Base-by-base conservation (phyloP, 2,329 filamentous ascomycete species). In the Aureobasidium sp. region DNA sequence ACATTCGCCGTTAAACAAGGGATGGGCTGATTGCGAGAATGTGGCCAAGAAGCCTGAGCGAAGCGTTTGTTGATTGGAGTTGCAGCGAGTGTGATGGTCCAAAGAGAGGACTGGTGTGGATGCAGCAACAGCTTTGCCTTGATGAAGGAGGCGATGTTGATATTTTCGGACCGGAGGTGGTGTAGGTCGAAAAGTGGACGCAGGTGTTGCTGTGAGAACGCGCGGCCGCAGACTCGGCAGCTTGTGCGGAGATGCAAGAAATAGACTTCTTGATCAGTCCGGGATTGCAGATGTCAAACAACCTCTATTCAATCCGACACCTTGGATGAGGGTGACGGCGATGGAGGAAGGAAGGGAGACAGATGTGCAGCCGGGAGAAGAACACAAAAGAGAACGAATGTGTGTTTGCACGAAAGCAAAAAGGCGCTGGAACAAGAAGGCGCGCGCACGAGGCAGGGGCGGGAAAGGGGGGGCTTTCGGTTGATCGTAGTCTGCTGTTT, bases 141-240 rank as follows among this genome's bases (percentile, higher is more conserved):
- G 32, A 26, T 29, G 55, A 15, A n/a, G 20, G 48, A 59, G 55
- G 41, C 55, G 36, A 15, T 60, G 57, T 50, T 60, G 56, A 48
- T 47, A 47, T 60, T 60, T 51, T 50, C 46, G 46, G 57, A 46
- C 29, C 41, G 41, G 55, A 47, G 34, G 55, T 48, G 55, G 55
- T 47, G 42, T 32, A 37, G 42, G 55, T 59, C 55, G 34, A 60
- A 60, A 60, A 60, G 57, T 60, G 7, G 44, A 46, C 23, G 44
- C 56, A 59, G 56, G 56, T 62, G 60, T 56, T 62, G 60, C 59
- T 32, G 59, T 61, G 59, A 61, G 59, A 62, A 62, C 60, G 60
- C 60, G 60, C 60, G 60, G 60, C 60, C 29, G 60, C 26, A 42
- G 48, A 62, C 42, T 62, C 48, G 48, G 50, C 42, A 32, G 26